Conservation (phyloP, 2,329 filamentous ascomycete genomes). For the Colletotrichum sp. region DNA sequence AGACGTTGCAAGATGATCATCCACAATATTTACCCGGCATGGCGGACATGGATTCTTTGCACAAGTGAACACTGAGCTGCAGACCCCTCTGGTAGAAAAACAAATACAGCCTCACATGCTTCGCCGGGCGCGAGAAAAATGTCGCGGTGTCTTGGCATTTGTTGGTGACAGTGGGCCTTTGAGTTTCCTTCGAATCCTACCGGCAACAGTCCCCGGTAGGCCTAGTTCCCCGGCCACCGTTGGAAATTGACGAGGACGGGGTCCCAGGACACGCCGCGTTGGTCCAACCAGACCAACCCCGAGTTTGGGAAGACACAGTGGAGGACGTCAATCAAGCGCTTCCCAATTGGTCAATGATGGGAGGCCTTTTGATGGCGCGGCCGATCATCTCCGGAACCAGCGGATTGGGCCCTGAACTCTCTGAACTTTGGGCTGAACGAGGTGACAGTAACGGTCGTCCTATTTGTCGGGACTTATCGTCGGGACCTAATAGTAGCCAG, state of each 20-base stretch:
- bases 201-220: neutral
- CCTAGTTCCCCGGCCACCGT: neutral
- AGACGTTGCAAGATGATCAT: neutral
- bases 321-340: neutral
- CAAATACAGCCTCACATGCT: neutral
- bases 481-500: neutral
- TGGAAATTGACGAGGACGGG: neutral
- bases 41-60: neutral
- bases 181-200: neutral
- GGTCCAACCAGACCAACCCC: neutral
- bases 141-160: neutral
- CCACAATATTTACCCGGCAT: neutral
- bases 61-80: neutral
- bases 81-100: neutral
- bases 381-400: neutral
- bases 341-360: neutral
- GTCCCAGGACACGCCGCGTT: neutral
- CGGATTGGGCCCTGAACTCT: neutral
- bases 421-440: neutral
- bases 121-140: no score
- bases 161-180: neutral
- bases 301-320: neutral
- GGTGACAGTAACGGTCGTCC: neutral
- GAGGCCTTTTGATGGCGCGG: neutral
- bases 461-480: neutral